Percentiles rank a stretch among this genome's conserved stretches.
These are phyloP conservation scores for Cnidoscolus chayamansa DNA, from an alignment of 441 rosid genomes.

Conservation along the genomic window DNA sequence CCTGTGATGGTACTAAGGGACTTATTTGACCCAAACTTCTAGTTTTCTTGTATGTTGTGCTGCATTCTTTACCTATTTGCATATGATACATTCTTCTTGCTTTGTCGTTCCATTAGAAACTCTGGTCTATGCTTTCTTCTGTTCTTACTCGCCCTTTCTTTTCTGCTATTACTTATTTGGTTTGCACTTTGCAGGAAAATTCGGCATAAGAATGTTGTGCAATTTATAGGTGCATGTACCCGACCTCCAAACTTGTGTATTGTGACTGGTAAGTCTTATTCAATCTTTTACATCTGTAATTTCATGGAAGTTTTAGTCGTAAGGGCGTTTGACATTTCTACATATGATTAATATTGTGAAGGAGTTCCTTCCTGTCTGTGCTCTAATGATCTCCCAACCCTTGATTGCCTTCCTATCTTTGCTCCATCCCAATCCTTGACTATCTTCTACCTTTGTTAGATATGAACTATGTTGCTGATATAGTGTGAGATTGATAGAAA, in stretches of 20 bases:
- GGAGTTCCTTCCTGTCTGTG: slow-evolving; percentile 3
- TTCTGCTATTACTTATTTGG: slow-evolving; percentile 16
- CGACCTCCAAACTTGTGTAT: slow-evolving; percentile 80
- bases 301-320: background rate
- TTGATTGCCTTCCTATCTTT: background rate
- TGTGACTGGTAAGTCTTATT: slow-evolving; percentile 59
- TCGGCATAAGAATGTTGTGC: slow-evolving; percentile 93
- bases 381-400: background rate
- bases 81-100: background rate
- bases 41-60: background rate
- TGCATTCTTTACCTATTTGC: background rate
- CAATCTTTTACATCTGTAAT: background rate
- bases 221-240: slow-evolving; percentile 93
- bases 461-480: slow-evolving; percentile 1
- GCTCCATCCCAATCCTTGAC: background rate
- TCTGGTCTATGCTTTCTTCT: background rate
- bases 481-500: background rate
- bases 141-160: slow-evolving; percentile 5
- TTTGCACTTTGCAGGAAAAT: slow-evolving; percentile 80
- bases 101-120: background rate
- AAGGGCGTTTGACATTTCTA: background rate
- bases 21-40: background rate
- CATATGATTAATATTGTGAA: background rate
- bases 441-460: background rate
- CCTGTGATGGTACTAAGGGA: background rate